Conservation (phyloP, 257 asterid species). For the Solanum rostratum region DNA sequence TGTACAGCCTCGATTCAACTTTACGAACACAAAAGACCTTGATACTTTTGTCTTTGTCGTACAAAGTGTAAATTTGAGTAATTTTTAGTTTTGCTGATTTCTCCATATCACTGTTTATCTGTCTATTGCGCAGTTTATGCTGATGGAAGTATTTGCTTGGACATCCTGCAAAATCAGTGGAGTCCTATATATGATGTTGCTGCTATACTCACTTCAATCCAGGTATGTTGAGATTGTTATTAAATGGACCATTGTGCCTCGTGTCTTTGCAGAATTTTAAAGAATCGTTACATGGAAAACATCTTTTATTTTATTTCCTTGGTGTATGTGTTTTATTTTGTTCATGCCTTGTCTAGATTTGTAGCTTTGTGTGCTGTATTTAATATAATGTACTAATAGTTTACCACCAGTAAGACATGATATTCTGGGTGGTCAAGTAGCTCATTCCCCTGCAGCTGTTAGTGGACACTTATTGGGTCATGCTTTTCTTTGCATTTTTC, state of each 20-base stretch:
- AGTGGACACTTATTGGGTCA: not conserved
- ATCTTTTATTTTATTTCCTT: not conserved
- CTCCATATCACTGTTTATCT: not conserved
- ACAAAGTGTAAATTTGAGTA: not conserved
- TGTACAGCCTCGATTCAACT: not conserved
- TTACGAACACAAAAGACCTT: not conserved
- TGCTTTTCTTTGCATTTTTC: not conserved
- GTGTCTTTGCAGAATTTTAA: not conserved
- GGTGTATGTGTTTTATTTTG: not conserved
- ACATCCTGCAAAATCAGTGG: constrained; percentile 92
- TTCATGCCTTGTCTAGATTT: not conserved
- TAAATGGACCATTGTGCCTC: not conserved
- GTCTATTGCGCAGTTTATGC: constrained; percentile 57
- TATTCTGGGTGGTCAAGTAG: not conserved
- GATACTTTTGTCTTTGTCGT: not conserved
- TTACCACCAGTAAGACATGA: not conserved
- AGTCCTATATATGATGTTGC: constrained; percentile 94
- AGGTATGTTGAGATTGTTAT: constrained; percentile 33
- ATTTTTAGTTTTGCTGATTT: not conserved
- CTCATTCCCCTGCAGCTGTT: not conserved
- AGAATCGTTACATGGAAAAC: not conserved
- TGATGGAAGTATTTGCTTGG: constrained; percentile 92
- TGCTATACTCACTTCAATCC: constrained; percentile 89
- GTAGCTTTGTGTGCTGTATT: not conserved
- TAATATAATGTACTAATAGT: not conserved